Base-by-base conservation (phyloP, 1,139 yeast species). In the Scheffersomyces segobiensis region DNA sequence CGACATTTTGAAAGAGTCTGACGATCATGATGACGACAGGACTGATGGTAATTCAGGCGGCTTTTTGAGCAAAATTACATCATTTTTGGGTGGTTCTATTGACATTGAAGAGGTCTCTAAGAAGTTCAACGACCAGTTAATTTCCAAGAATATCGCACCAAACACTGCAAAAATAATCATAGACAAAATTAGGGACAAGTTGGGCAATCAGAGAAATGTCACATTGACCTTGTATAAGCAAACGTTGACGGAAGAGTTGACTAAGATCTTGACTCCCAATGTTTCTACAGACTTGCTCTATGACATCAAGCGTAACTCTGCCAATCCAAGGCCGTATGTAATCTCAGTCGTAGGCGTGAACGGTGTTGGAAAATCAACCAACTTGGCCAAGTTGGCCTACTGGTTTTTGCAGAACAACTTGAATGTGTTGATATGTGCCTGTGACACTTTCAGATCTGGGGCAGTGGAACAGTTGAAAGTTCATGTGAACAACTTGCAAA, bases 331-430 rank as follows among this genome's bases (percentile, higher is more conserved):
- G 47, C 98, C 99, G 1, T 95, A 92, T 66, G 98, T 95, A 18
- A 92, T 95, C 59, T 93, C 98, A 0, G 96, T 95, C 20, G 99
- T 95, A 46, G 99, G 99, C 46, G 99, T 95, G 26, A 95, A 95
- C 71, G 99, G 99, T 52, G 99, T 95, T 47, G 99, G 99, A 32
- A 95, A 96, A 73, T 93, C 98, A 0, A 96, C 99, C 3, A 96
- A 93, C 68, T 79, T 95, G 61, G 96, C 98, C 49, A 95, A 93
- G 74, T 78, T 95, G 58, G 99, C 97, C 0, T 96, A 91, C 71
- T 95, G 99, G 99, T 81, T 95, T 56, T 76, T 95, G 59, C 98
- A 93, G 71, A 95, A 95, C 72, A 87, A 93, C 70, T 83, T 91
- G 71, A 87, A 86, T 65, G 97, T 95, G 1, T 81, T 95, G 58